A percentile compares a stretch with the other conserved stretches of the same genome.
Evolutionary conservation across 345 rosid species (phyloP).

Genomic region (Salix caprea): DNA sequence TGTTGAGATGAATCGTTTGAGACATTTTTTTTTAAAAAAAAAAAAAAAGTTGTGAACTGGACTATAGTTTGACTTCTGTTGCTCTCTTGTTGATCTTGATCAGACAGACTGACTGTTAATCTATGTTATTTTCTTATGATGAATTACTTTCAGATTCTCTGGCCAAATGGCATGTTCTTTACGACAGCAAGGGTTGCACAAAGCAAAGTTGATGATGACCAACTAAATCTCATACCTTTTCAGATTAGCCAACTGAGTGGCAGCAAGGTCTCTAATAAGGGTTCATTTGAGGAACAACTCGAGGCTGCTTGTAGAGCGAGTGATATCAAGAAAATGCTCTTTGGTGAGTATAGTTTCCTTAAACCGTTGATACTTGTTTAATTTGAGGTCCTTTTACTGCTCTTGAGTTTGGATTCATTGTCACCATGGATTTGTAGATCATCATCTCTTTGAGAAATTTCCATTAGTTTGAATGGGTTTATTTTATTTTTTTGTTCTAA

Average conservation of each 20-base stretch:
- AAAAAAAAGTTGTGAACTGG: not conserved
- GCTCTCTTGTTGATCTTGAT: not conserved
- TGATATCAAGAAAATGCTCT: conserved; percentile 72
- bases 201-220: conserved; percentile 31
- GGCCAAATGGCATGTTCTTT: conserved; percentile 92
- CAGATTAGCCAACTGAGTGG: conserved; percentile 54
- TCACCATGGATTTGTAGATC: not conserved
- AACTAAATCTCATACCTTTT: conserved; percentile 30
- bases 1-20: not conserved
- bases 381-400: not conserved
- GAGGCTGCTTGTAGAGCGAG: conserved; percentile 90
- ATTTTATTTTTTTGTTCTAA: not conserved
- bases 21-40: not conserved
- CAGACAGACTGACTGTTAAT: not conserved
- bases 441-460: not conserved
- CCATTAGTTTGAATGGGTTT: not conserved
- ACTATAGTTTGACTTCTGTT: not conserved
- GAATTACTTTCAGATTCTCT: conserved; percentile 49
- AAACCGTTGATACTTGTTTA: not conserved
- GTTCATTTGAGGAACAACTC: conserved; percentile 71
- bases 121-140: conserved; percentile 11
- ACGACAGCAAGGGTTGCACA: conserved; percentile 39
- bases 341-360: conserved; percentile 47
- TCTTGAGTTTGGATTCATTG: not conserved
- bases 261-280: conserved; percentile 45